A percentile compares a stretch with the other conserved stretches of the same genome.
Conservation (phyloP, 2,329 filamentous ascomycete genomes). For the Rachicladosporium sp. region DNA sequence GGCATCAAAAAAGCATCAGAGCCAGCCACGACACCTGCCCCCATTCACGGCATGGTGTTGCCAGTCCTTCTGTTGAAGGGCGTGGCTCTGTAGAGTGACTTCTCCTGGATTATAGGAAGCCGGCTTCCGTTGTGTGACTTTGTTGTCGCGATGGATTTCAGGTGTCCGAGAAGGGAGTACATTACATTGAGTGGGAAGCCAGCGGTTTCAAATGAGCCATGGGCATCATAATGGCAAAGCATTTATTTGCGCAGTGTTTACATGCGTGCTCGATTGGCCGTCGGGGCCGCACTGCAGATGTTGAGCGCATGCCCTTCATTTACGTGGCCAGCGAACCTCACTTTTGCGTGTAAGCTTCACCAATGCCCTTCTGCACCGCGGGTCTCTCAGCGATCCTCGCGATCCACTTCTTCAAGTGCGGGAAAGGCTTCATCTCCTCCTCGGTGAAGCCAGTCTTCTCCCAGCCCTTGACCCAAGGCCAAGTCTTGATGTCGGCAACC, state of each 20-base stretch:
- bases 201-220: no score
- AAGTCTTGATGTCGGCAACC: conserved; percentile 39
- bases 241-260: no score
- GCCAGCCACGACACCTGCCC: conserved; percentile 59
- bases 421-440: conserved; percentile 39
- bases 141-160: conserved; percentile 57
- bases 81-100: conserved; percentile 52
- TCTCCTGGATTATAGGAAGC: conserved; percentile 53
- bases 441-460: conserved; percentile 30
- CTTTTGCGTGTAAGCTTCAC: conserved; percentile 23
- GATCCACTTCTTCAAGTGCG: conserved; percentile 41
- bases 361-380: conserved; percentile 36
- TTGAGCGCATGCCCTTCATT: no score
- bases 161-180: conserved; percentile 63
- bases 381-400: conserved; percentile 37
- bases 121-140: conserved; percentile 57
- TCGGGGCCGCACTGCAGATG: no score
- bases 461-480: conserved; percentile 38
- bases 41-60: conserved; percentile 52
- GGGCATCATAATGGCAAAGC: no score
- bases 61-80: conserved; percentile 46
- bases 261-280: no score
- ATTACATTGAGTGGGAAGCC: conserved; percentile 21
- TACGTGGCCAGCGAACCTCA: no score
- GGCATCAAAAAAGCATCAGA: conserved; percentile 49